Evolutionary conservation across 164 flowering plant species (phyloP).

Genomic region (Stephania cephalantha): DNA sequence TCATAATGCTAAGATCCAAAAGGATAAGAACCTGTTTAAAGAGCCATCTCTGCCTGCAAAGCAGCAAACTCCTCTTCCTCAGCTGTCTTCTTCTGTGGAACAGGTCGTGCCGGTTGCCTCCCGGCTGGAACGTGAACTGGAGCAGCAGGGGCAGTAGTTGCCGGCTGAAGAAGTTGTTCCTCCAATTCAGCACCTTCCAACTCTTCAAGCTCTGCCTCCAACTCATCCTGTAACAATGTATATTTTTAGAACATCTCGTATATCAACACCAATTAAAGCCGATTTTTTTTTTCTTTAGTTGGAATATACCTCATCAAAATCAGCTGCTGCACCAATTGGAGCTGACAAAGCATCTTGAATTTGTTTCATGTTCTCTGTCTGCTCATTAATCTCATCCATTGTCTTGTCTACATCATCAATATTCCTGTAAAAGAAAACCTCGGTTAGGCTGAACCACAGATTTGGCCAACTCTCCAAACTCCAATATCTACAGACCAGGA

Average conservation of each 20-base stretch:
- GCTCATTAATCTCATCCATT: slow-evolving; percentile 55
- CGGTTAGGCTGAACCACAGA: neutral
- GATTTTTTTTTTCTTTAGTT: neutral
- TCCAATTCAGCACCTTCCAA: slow-evolving; percentile 51
- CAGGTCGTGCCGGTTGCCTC: slow-evolving; percentile 34
- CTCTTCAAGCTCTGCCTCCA: slow-evolving; percentile 52
- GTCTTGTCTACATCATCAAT: slow-evolving; percentile 56
- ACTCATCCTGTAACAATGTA: slow-evolving; percentile 35
- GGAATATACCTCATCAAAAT: slow-evolving; percentile 37
- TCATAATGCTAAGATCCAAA: neutral
- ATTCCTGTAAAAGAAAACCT: slow-evolving; percentile 25
- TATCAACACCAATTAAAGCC: neutral
- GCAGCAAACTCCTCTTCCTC: slow-evolving; percentile 49
- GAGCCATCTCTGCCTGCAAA: slow-evolving; percentile 46
- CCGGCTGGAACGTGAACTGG: slow-evolving; percentile 29
- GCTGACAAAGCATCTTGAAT: slow-evolving; percentile 44
- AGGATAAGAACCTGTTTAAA: slow-evolving; percentile 21
- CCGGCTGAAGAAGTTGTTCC: slow-evolving; percentile 45
- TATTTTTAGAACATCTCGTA: neutral
- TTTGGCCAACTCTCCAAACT: neutral
- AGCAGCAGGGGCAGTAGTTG: slow-evolving; percentile 35
- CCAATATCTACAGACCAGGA: neutral
- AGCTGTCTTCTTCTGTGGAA: slow-evolving; percentile 29
- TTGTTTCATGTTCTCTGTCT: slow-evolving; percentile 51
- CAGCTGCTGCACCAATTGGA: slow-evolving; percentile 44